Conservation (phyloP, 2,329 filamentous ascomycete species). For the Alternaria ventricosa region DNA sequence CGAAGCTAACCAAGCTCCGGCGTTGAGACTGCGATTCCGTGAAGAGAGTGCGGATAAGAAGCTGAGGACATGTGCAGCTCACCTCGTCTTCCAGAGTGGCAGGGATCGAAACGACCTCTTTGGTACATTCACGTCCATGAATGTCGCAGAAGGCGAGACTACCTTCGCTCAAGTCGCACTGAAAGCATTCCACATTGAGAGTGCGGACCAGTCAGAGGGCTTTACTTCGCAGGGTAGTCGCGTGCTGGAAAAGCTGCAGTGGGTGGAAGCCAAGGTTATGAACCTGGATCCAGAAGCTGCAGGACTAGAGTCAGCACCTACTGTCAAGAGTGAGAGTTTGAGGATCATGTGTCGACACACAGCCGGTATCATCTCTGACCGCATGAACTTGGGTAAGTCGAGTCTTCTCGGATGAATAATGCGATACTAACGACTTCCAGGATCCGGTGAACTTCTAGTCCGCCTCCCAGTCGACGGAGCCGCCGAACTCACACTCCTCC, state of each 20-base stretch:
- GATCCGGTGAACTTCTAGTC: constrained; percentile 54
- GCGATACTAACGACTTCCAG: constrained; percentile 23
- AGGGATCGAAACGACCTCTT: constrained; percentile 75
- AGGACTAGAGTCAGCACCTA: constrained; percentile 66
- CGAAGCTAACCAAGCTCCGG: constrained; percentile 69
- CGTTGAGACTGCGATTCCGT: constrained; percentile 73
- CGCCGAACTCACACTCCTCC: constrained; percentile 51
- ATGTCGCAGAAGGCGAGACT: constrained; percentile 70
- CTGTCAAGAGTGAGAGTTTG: constrained; percentile 77
- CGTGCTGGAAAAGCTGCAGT: constrained; percentile 57
- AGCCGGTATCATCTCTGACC: constrained; percentile 79
- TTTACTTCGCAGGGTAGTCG: constrained; percentile 49
- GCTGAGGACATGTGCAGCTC: constrained; percentile 65
- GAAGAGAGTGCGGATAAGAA: constrained; percentile 60
- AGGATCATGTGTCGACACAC: constrained; percentile 78
- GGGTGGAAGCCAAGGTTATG: constrained; percentile 74
- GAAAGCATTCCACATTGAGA: constrained; percentile 69
- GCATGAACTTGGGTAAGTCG: constrained; percentile 72
- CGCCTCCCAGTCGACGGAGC: constrained; percentile 52
- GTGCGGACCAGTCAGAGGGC: constrained; percentile 58
- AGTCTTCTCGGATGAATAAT: background rate
- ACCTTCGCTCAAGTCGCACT: constrained; percentile 74
- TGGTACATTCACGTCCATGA: constrained; percentile 74
- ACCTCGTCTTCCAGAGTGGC: constrained; percentile 78
- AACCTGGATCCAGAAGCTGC: constrained; percentile 68